A percentile compares a stretch with the other conserved stretches of the same genome.
phyloP scores from a whole-genome alignment of 1,284 basidiomycete species.

The Tremellales sp. region DNA sequence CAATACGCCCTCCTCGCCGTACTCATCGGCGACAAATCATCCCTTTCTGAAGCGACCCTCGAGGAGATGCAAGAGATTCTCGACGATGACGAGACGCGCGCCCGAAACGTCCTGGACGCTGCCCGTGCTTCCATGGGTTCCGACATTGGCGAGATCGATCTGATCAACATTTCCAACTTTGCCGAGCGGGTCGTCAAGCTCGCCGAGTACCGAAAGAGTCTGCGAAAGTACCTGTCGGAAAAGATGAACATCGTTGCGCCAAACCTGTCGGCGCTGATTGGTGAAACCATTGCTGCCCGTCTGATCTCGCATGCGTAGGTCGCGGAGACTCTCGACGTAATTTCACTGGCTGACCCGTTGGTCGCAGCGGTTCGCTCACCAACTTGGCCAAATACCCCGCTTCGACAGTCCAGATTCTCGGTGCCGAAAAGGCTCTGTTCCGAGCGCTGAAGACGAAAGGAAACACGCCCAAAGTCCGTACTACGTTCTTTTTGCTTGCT shows the following conservation, averaged over 20 bases:
- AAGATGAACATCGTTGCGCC: conserved; percentile 99
- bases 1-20: conserved; percentile 85
- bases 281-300: conserved; percentile 91
- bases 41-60: conserved; percentile 61
- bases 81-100: conserved; percentile 79
- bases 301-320: conserved; percentile 83
- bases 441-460: conserved; percentile 97
- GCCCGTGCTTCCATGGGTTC: conserved; percentile 93
- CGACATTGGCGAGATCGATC: conserved; percentile 86
- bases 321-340: neutral
- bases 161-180: conserved; percentile 94
- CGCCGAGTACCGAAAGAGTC: conserved; percentile 87
- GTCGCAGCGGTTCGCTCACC: conserved; percentile 73
- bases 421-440: conserved; percentile 98
- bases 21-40: conserved; percentile 83
- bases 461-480: conserved; percentile 86
- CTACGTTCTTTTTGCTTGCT: neutral
- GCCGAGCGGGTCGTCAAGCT: conserved; percentile 87
- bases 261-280: conserved; percentile 87
- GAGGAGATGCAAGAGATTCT: conserved; percentile 77
- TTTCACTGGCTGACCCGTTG: neutral
- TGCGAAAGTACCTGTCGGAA: conserved; percentile 85
- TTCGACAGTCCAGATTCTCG: conserved; percentile 95
- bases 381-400: conserved; percentile 98
- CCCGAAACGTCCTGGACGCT: conserved; percentile 92